phyloP scores from a whole-genome alignment of 352 stramenopile genomes.

The Phytophthora parvispora region DNA sequence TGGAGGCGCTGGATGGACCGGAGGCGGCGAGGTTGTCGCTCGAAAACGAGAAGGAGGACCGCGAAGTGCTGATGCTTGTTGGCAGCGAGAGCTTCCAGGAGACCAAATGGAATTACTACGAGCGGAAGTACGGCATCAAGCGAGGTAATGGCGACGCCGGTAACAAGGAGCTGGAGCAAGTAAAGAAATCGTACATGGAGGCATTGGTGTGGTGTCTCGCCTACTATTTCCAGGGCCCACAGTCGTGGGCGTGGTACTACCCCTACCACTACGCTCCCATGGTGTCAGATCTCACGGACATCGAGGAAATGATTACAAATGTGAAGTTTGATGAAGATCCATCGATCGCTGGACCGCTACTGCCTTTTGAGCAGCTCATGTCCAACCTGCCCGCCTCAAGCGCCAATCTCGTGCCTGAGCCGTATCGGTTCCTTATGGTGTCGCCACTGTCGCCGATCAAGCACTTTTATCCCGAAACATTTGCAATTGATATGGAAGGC shows the following conservation, averaged over 20 bases:
- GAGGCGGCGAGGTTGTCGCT: slow-evolving; percentile 57
- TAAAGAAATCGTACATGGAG: slow-evolving; percentile 87
- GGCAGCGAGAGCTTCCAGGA: slow-evolving; percentile 84
- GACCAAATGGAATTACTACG: slow-evolving; percentile 90
- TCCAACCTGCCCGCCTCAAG: slow-evolving; percentile 97
- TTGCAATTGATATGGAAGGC: slow-evolving; percentile 90
- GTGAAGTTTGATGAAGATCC: slow-evolving; percentile 91
- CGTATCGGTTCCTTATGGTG: slow-evolving; percentile 96
- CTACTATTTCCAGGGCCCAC: slow-evolving; percentile 94
- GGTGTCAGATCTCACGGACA: slow-evolving; percentile 97
- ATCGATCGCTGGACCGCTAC: slow-evolving; percentile 84
- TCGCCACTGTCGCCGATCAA: slow-evolving; percentile 97
- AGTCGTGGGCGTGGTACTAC: slow-evolving; percentile 99
- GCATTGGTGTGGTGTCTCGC: slow-evolving; percentile 81
- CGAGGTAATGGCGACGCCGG: slow-evolving; percentile 64
- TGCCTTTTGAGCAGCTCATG: slow-evolving; percentile 99
- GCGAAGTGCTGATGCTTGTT: slow-evolving; percentile 62
- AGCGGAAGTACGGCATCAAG: slow-evolving; percentile 79
- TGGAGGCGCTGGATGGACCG: slow-evolving; percentile 70
- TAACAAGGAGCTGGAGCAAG: slow-evolving; percentile 61
- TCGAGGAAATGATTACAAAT: slow-evolving; percentile 66
- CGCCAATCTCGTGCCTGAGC: slow-evolving; percentile 95
- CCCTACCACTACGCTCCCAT: slow-evolving; percentile 99
- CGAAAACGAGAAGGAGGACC: slow-evolving; percentile 49
- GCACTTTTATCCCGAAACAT: slow-evolving; percentile 94